Percentiles rank a stretch among this genome's conserved stretches.
These are phyloP conservation scores for Cladosporium sp. DNA, from an alignment of 2,329 filamentous ascomycete species.

Conservation along the genomic window DNA sequence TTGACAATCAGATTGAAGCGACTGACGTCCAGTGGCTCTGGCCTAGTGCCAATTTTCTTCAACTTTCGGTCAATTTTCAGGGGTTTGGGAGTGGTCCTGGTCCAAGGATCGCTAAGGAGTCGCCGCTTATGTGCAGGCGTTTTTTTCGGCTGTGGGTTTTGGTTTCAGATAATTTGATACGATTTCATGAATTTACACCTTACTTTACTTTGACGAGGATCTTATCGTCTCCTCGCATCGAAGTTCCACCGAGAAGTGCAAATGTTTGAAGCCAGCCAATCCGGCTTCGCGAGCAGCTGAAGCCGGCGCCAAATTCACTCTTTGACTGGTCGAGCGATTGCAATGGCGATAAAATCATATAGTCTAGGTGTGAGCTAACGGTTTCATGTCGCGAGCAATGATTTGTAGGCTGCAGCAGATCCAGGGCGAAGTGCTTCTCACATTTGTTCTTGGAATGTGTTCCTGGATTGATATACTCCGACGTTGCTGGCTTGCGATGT, in stretches of 20 bases:
- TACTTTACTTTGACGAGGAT: not conserved
- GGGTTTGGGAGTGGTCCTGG: not conserved
- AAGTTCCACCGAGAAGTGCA: not conserved
- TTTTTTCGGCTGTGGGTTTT: not conserved
- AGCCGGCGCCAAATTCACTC: not conserved
- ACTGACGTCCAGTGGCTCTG: not conserved
- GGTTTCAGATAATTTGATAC: conserved; percentile 9
- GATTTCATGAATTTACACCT: not conserved
- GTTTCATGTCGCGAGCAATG: too few relatives aligned
- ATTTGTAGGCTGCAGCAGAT: too few relatives aligned
- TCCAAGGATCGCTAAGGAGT: not conserved
- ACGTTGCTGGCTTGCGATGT: too few relatives aligned
- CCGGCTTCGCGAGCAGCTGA: not conserved
- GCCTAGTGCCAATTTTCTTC: not conserved
- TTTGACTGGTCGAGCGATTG: not conserved
- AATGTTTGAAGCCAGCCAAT: conserved; percentile 9
- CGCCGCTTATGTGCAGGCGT: not conserved
- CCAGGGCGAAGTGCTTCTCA: too few relatives aligned
- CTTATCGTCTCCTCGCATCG: not conserved
- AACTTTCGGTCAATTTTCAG: not conserved
- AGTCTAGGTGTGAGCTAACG: not conserved
- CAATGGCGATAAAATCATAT: not conserved
- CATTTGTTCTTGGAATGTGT: too few relatives aligned
- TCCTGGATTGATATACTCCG: too few relatives aligned
- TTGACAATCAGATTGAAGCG: not conserved